Evolutionary conservation across 2,329 filamentous ascomycete genomes (phyloP).

Genomic region (Aspergillus sp.): DNA sequence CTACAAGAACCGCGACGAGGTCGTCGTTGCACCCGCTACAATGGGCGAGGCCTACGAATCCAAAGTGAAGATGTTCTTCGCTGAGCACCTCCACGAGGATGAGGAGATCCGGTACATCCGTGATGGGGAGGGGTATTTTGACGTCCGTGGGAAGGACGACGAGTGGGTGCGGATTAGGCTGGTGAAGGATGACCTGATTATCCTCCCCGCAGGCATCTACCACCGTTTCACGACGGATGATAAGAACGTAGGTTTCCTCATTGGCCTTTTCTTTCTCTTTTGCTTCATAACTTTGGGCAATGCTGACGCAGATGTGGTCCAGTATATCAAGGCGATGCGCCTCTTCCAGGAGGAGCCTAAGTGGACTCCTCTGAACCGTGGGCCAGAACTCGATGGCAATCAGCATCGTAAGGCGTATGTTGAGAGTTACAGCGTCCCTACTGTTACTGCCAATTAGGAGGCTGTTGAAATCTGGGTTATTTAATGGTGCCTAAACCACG

Average conservation of each 20-base stretch:
- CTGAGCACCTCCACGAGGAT: constrained; percentile 95
- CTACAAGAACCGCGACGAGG: constrained; percentile 94
- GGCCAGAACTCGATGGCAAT: constrained; percentile 74
- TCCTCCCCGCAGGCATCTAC: constrained; percentile 92
- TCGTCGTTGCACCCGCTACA: constrained; percentile 79
- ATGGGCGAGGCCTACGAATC: constrained; percentile 88
- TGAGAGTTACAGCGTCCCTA: constrained; percentile 28
- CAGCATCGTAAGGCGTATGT: constrained; percentile 77
- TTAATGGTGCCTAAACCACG: neutral
- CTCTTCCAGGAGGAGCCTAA: constrained; percentile 98
- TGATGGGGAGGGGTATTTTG: constrained; percentile 87
- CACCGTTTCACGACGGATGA: constrained; percentile 95
- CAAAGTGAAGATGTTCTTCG: constrained; percentile 91
- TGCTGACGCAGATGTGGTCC: constrained; percentile 15
- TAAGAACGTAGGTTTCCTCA: constrained; percentile 68
- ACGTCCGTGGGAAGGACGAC: constrained; percentile 79
- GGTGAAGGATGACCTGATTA: constrained; percentile 85
- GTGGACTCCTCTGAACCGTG: constrained; percentile 91
- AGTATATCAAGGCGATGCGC: constrained; percentile 96
- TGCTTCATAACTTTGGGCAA: neutral
- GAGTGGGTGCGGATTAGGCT: constrained; percentile 86
- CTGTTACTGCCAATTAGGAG: constrained; percentile 27
- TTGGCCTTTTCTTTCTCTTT: constrained; percentile 1
- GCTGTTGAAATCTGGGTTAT: neutral
- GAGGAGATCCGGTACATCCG: constrained; percentile 97